A percentile compares a stretch with the other conserved stretches of the same genome.
phyloP scores from a whole-genome alignment of 2,329 filamentous ascomycete species.

The Fusarium nygamai region DNA sequence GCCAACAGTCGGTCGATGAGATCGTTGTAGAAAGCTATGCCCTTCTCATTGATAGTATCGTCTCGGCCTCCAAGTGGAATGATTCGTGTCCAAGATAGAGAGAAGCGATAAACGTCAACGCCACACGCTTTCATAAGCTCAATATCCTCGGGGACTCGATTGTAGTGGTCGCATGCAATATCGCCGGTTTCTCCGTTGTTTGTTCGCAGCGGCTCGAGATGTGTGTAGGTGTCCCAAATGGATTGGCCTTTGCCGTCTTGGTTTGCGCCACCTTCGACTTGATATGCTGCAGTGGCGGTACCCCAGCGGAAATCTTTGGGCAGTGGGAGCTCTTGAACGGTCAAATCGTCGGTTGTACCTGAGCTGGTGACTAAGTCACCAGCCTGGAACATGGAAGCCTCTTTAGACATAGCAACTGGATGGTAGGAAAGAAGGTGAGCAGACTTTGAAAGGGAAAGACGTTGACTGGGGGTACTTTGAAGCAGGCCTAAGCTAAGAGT shows the following conservation, averaged over 20 bases:
- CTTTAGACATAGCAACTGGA: background rate
- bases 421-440: background rate
- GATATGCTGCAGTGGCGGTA: conserved; percentile 50
- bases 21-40: conserved; percentile 1
- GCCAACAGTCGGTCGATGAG: background rate
- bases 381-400: background rate
- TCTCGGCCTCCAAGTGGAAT: conserved; percentile 58
- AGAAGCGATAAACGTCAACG: conserved; percentile 69
- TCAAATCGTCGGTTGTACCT: background rate
- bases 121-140: conserved; percentile 64
- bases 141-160: conserved; percentile 59
- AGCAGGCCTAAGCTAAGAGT: background rate
- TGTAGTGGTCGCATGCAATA: conserved; percentile 53
- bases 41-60: background rate
- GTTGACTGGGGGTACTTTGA: background rate
- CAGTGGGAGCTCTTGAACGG: conserved; percentile 32
- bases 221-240: conserved; percentile 40
- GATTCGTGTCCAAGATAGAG: conserved; percentile 70
- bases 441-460: too few relatives aligned
- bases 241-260: conserved; percentile 50
- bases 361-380: background rate
- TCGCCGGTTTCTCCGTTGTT: conserved; percentile 53
- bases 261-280: conserved; percentile 49
- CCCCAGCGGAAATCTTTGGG: conserved; percentile 50
- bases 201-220: conserved; percentile 3